Percentiles rank a stretch among this genome's conserved stretches.
These are phyloP conservation scores for Odontarrhena argentea DNA, from an alignment of 345 rosid species.

Conservation along the genomic window DNA sequence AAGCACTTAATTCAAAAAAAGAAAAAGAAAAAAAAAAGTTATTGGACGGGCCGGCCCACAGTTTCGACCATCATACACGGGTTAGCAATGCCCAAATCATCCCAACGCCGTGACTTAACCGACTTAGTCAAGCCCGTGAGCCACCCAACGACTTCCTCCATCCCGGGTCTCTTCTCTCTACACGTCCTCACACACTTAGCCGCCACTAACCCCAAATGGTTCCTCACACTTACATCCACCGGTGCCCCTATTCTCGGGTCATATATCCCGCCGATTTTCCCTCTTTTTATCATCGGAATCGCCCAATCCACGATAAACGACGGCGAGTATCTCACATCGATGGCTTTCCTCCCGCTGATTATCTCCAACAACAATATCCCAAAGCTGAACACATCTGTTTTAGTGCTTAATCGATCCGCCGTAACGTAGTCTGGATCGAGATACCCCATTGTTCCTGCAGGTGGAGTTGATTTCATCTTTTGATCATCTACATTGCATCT, in stretches of 20 bases:
- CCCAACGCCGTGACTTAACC: conserved; percentile 88
- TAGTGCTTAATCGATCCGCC: conserved; percentile 91
- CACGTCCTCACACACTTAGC: conserved; percentile 95
- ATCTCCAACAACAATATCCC: conserved; percentile 96
- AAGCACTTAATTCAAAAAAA: conserved; percentile 22
- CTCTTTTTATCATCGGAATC: conserved; percentile 81
- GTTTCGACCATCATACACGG: conserved; percentile 99
- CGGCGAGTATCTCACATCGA: conserved; percentile 87
- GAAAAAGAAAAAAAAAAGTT: conserved; percentile 19
- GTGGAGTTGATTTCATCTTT: conserved; percentile 85
- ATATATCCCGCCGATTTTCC: conserved; percentile 72
- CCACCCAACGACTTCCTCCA: conserved; percentile 90
- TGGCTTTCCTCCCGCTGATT: conserved; percentile 92
- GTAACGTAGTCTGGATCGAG: conserved; percentile 96
- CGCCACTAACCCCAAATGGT: conserved; percentile 80
- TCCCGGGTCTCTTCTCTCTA: conserved; percentile 89
- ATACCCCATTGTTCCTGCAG: conserved; percentile 97
- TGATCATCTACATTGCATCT: conserved; percentile 80
- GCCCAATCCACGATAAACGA: conserved; percentile 98
- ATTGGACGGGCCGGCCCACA: conserved; percentile 70
- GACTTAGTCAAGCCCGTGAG: conserved; percentile 65
- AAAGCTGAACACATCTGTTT: conserved; percentile 94
- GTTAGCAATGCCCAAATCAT: conserved; percentile 67
- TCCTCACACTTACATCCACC: conserved; percentile 68
- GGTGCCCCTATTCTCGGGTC: conserved; percentile 76